phyloP scores from a whole-genome alignment of 2,329 filamentous ascomycete species.

The Xylaria arbuscula region DNA sequence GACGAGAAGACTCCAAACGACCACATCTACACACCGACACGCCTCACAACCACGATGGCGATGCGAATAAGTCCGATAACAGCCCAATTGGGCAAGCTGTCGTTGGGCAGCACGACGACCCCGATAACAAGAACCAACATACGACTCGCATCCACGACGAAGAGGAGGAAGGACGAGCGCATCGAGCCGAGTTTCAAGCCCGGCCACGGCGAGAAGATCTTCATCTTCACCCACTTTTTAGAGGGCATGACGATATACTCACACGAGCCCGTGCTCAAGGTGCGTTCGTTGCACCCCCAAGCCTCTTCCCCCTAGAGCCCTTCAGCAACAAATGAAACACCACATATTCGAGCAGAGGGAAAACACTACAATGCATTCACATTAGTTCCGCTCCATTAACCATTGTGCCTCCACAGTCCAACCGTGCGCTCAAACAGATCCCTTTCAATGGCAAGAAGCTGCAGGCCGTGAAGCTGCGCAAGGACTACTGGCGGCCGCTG shows the following conservation, averaged over 20 bases:
- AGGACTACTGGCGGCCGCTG: constrained; percentile 74
- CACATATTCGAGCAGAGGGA: neutral
- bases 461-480: constrained; percentile 70
- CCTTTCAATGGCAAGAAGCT: constrained; percentile 76
- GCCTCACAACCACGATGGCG: constrained; percentile 41
- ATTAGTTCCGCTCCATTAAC: neutral
- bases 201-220: constrained; percentile 68
- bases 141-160: constrained; percentile 50
- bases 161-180: constrained; percentile 38
- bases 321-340: neutral
- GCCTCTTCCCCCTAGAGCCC: too few species aligned
- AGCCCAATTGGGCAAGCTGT: constrained; percentile 56
- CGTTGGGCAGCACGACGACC: constrained; percentile 41
- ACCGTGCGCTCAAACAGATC: constrained; percentile 45
- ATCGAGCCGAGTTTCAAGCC: constrained; percentile 44
- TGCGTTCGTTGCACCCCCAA: constrained; percentile 46
- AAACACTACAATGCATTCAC: neutral
- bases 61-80: constrained; percentile 55
- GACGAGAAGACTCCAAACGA: constrained; percentile 27
- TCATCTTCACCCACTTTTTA: constrained; percentile 63
- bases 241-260: constrained; percentile 66
- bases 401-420: constrained; percentile 37
- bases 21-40: constrained; percentile 7
- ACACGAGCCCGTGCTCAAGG: constrained; percentile 58
- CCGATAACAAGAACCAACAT: constrained; percentile 53